Conservation (phyloP, 352 stramenopile species). For the Phytophthora nicotianae region DNA sequence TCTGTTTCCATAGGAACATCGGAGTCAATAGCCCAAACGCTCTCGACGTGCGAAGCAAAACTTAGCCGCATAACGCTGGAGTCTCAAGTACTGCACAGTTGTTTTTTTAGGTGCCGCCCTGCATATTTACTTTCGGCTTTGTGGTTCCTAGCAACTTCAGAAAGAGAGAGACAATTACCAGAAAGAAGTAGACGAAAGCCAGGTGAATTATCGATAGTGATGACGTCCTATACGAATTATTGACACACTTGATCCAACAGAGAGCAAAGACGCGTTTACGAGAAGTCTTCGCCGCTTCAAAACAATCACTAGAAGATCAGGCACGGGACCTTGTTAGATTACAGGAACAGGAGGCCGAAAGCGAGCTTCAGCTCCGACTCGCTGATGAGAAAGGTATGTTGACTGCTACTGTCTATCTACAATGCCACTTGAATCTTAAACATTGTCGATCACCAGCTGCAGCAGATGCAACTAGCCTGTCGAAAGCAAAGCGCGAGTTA, state of each 20-base stretch:
- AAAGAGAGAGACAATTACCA: constrained; percentile 41
- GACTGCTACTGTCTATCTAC: background rate
- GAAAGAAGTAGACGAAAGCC: constrained; percentile 59
- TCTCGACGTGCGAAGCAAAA: constrained; percentile 30
- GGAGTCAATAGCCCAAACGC: constrained; percentile 14
- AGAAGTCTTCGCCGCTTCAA: constrained; percentile 59
- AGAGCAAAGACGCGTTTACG: constrained; percentile 52
- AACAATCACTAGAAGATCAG: constrained; percentile 51
- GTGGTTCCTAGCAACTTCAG: constrained; percentile 37
- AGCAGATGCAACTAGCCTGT: constrained; percentile 25
- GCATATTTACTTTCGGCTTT: constrained; percentile 1
- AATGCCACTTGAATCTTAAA: background rate
- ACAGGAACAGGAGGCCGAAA: constrained; percentile 34
- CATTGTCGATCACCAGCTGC: constrained; percentile 15
- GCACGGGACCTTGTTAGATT: constrained; percentile 45
- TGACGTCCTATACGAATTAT: background rate
- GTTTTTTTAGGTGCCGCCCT: background rate
- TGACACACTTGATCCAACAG: constrained; percentile 23
- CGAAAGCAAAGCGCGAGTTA: constrained; percentile 41
- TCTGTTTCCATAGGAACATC: constrained; percentile 28
- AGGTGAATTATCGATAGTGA: constrained; percentile 22
- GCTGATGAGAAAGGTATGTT: constrained; percentile 42
- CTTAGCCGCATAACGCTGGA: constrained; percentile 33
- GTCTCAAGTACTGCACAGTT: constrained; percentile 22
- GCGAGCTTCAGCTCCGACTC: constrained; percentile 34